phyloP scores from a whole-genome alignment of 352 stramenopile genomes.

The Halophytophthora batemanensis region DNA sequence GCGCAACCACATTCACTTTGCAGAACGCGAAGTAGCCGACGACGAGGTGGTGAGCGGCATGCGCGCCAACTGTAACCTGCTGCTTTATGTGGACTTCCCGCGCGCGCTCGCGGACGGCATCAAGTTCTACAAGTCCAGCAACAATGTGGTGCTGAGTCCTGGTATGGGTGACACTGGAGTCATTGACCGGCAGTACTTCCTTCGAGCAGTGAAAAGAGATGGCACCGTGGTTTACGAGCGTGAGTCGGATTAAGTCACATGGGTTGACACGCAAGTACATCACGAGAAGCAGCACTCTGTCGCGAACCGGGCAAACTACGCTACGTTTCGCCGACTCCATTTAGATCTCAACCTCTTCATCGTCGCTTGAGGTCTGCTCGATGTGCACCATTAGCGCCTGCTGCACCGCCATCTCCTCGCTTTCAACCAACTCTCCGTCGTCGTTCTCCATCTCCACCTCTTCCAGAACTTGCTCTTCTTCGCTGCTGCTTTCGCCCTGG shows the following conservation, averaged over 20 bases:
- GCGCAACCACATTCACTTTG: constrained; percentile 87
- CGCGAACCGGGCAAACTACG: not conserved
- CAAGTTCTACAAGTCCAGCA: constrained; percentile 82
- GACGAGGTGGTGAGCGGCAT: constrained; percentile 81
- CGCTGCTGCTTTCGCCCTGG: constrained; percentile 19
- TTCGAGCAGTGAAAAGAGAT: constrained; percentile 47
- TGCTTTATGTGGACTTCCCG: constrained; percentile 70
- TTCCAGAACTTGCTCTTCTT: constrained; percentile 18
- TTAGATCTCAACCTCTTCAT: constrained; percentile 25
- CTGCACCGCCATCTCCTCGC: constrained; percentile 23
- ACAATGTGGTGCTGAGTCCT: constrained; percentile 79
- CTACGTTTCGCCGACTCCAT: not conserved
- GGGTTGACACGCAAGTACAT: not conserved
- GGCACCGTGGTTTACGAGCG: constrained; percentile 53
- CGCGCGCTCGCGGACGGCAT: constrained; percentile 62
- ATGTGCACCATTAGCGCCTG: constrained; percentile 25
- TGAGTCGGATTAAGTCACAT: constrained; percentile 6
- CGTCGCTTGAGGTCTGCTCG: constrained; percentile 17
- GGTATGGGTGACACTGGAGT: constrained; percentile 46
- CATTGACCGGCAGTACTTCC: constrained; percentile 58
- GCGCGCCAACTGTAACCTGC: constrained; percentile 59
- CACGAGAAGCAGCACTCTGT: not conserved
- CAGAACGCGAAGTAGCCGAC: constrained; percentile 38
- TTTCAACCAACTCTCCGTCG: constrained; percentile 6
- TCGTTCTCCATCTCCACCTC: constrained; percentile 11